Percentiles rank a stretch among this genome's conserved stretches.
Evolutionary conservation across 179 eudicot species (phyloP).

Genomic region (Camellia oleifera): DNA sequence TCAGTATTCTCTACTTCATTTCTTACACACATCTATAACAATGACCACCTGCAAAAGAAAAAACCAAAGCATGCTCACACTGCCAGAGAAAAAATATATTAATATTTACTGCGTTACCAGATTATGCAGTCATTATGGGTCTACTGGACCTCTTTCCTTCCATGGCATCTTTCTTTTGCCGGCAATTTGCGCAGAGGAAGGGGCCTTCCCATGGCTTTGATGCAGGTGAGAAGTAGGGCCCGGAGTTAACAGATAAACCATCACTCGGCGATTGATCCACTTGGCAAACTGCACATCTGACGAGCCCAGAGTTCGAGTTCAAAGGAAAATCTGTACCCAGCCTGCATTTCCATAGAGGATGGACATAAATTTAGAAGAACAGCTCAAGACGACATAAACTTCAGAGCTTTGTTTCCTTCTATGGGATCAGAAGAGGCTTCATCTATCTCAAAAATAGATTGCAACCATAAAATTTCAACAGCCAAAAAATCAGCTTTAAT

Average conservation of each 20-base stretch:
- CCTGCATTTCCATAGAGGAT: slow-evolving; percentile 42
- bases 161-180: slow-evolving; percentile 95
- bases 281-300: slow-evolving; percentile 92
- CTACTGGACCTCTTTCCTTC: slow-evolving; percentile 74
- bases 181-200: slow-evolving; percentile 77
- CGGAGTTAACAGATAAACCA: slow-evolving; percentile 74
- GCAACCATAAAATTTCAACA: neutral
- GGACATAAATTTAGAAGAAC: slow-evolving; percentile 8
- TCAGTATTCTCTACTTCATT: slow-evolving; percentile 29
- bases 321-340: slow-evolving; percentile 70
- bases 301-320: slow-evolving; percentile 63
- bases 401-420: neutral
- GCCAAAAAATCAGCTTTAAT: neutral
- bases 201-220: slow-evolving; percentile 97
- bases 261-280: slow-evolving; percentile 72
- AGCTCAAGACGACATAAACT: neutral
- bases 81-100: slow-evolving; percentile 40
- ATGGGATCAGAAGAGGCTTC: neutral
- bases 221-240: slow-evolving; percentile 66
- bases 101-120: slow-evolving; percentile 23
- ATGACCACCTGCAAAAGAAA: slow-evolving; percentile 18
- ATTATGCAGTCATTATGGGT: slow-evolving; percentile 44
- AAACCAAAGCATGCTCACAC: slow-evolving; percentile 40
- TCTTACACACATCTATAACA: slow-evolving; percentile 43
- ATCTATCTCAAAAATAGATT: neutral